A percentile compares a stretch with the other conserved stretches of the same genome.
These are phyloP conservation scores for Cenchrus americanus DNA, from an alignment of 176 grass and related monocot species.

Conservation along the genomic window DNA sequence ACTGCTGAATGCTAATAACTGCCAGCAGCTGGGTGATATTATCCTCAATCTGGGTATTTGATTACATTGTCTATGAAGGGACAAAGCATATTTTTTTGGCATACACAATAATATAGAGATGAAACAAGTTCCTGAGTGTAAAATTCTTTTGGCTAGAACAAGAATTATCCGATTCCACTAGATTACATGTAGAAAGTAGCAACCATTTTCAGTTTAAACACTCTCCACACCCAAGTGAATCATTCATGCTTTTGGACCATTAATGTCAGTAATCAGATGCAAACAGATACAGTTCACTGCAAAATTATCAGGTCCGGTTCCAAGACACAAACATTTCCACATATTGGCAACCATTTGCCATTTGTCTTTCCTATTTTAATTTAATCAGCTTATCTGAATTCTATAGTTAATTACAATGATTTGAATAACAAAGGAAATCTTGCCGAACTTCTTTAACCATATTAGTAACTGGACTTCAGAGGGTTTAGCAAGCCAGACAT, in stretches of 20 bases:
- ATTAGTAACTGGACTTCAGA: neutral
- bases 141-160: neutral
- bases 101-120: constrained; percentile 5
- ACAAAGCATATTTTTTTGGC: neutral
- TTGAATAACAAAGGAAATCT: constrained; percentile 6
- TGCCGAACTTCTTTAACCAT: neutral
- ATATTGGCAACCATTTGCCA: neutral
- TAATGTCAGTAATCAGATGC: neutral
- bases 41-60: neutral
- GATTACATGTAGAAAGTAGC: neutral
- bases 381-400: neutral
- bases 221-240: constrained; percentile 10
- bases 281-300: neutral
- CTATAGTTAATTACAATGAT: neutral
- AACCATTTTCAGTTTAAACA: constrained; percentile 2
- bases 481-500: neutral
- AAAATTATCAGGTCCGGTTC: neutral
- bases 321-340: neutral
- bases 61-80: neutral
- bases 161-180: neutral
- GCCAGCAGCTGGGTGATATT: neutral
- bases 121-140: neutral
- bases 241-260: neutral
- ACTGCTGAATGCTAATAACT: neutral
- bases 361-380: neutral